A percentile compares a stretch with the other conserved stretches of the same genome.
phyloP scores from a whole-genome alignment of 345 rosid genomes.

The Acer saccharum region DNA sequence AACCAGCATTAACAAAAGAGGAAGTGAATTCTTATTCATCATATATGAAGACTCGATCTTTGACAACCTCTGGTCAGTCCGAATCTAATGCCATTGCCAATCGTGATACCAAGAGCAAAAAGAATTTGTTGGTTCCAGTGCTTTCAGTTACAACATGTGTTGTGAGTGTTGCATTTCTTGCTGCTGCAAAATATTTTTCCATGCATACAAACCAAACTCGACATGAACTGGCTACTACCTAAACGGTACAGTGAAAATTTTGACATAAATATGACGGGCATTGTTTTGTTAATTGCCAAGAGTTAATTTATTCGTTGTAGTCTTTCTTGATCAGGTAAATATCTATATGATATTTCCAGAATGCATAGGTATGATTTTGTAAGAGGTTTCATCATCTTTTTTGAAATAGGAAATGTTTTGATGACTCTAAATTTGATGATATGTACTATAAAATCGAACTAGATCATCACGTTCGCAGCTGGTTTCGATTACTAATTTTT shows the following conservation, averaged over 20 bases:
- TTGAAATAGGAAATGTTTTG: no score
- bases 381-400: not conserved
- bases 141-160: slow-evolving; percentile 36
- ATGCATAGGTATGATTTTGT: not conserved
- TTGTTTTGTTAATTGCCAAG: not conserved
- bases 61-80: not conserved
- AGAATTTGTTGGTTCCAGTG: slow-evolving; percentile 15
- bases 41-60: slow-evolving; percentile 39
- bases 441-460: not conserved
- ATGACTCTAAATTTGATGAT: no score
- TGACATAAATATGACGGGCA: not conserved
- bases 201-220: slow-evolving; percentile 16
- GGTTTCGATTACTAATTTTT: no score
- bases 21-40: slow-evolving; percentile 67
- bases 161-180: slow-evolving; percentile 35
- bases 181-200: slow-evolving; percentile 41
- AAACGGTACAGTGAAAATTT: not conserved
- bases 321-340: not conserved
- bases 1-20: slow-evolving; percentile 70
- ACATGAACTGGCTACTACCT: slow-evolving; percentile 29
- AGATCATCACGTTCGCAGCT: no score
- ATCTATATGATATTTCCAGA: no score
- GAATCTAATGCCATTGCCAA: slow-evolving; percentile 12
- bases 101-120: slow-evolving; percentile 14
- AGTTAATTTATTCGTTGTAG: not conserved